phyloP scores from a whole-genome alignment of 139 green algal species.

The Spirogloea muscicola region DNA sequence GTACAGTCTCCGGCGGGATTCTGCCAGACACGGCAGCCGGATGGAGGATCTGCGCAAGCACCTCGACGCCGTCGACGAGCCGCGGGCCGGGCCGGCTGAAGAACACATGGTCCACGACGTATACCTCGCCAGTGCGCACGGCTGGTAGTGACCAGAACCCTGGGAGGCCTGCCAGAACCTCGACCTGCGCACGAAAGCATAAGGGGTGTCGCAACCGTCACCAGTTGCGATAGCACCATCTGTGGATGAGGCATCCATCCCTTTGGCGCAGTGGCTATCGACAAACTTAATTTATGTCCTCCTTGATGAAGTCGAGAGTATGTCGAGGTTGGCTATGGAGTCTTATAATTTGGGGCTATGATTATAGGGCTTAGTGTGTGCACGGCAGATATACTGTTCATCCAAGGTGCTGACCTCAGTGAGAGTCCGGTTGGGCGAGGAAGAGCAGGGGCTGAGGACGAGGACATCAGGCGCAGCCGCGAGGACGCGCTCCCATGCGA shows the following conservation, averaged over 20 bases:
- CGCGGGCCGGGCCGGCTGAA: constrained; percentile 66
- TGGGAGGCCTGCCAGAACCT: constrained; percentile 48
- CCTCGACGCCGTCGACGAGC: constrained; percentile 80
- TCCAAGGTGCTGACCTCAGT: constrained; percentile 51
- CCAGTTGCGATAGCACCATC: no score
- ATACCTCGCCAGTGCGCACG: constrained; percentile 70
- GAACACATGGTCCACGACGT: constrained; percentile 60
- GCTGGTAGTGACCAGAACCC: constrained; percentile 87
- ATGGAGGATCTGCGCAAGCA: constrained; percentile 71
- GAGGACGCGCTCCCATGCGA: constrained; percentile 57
- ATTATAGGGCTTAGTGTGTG: no score
- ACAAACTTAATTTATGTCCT: no score
- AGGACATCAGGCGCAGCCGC: constrained; percentile 70
- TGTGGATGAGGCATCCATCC: no score
- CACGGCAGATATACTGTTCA: no score
- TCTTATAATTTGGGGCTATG: no score
- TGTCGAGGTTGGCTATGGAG: no score
- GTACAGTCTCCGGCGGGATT: constrained; percentile 10
- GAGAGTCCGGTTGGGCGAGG: constrained; percentile 36
- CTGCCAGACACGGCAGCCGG: constrained; percentile 36
- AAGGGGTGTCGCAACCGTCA: no score
- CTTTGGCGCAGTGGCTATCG: no score
- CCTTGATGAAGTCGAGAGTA: no score
- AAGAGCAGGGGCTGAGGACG: constrained; percentile 56
- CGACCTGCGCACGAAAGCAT: constrained; percentile 29